phyloP scores from a whole-genome alignment of 78 protist species.

The Dictyostelium citrinum region DNA sequence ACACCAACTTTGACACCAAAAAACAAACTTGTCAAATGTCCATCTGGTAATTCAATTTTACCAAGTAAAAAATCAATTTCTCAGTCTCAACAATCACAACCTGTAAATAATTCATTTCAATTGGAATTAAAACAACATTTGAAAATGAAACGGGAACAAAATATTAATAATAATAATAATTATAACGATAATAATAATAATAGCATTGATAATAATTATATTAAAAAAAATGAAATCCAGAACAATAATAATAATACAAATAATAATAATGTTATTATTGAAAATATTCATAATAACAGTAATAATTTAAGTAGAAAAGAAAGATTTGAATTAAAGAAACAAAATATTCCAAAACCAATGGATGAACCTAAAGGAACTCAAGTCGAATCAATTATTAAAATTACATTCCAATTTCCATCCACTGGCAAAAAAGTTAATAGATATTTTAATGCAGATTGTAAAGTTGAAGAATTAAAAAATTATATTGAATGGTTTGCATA shows the following conservation, averaged over 20 bases:
- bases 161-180: background rate
- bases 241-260: background rate
- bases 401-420: background rate
- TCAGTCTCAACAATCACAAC: background rate
- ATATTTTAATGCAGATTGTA: background rate
- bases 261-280: background rate
- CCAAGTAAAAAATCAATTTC: background rate
- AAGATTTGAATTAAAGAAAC: background rate
- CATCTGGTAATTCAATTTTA: background rate
- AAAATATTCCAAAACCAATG: background rate
- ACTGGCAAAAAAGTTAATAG: background rate
- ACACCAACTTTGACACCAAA: background rate
- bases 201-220: background rate
- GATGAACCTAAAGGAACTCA: background rate
- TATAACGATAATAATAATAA: background rate
- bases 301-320: background rate
- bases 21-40: background rate
- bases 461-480: background rate
- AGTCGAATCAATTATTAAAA: background rate
- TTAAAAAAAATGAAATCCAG: background rate
- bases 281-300: background rate
- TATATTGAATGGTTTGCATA: conserved; percentile 21
- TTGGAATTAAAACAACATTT: conserved; percentile 31
- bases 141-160: conserved; percentile 17
- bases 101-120: conserved; percentile 32